phyloP scores from a whole-genome alignment of 768 basidiomycete genomes.

The Leccinellum albellum region DNA sequence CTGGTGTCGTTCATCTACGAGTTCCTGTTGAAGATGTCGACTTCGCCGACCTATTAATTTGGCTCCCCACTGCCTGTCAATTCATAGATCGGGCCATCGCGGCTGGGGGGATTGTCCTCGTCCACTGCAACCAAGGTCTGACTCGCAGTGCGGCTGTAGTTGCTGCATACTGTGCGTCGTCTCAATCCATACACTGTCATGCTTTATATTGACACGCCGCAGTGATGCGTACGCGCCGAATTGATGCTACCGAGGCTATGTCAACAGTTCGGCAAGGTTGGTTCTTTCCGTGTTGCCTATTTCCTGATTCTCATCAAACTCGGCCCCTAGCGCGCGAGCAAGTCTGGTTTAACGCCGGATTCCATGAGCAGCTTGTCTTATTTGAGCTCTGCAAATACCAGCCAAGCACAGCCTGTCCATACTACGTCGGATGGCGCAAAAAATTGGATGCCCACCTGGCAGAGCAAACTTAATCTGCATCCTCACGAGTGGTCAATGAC shows the following conservation, averaged over 20 bases:
- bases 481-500: constrained; percentile 3
- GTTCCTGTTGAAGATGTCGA: constrained; percentile 69
- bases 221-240: constrained; percentile 68
- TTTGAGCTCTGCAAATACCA: constrained; percentile 71
- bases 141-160: constrained; percentile 68
- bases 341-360: constrained; percentile 76
- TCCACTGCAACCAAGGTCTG: constrained; percentile 64
- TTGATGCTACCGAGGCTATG: constrained; percentile 56
- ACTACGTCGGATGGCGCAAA: constrained; percentile 64
- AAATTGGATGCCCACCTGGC: constrained; percentile 49
- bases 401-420: constrained; percentile 55
- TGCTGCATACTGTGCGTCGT: constrained; percentile 66
- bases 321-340: constrained; percentile 58
- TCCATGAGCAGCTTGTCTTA: constrained; percentile 73
- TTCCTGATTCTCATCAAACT: not conserved
- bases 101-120: constrained; percentile 57
- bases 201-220: constrained; percentile 6
- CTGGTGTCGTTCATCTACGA: constrained; percentile 65
- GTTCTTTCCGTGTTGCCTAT: constrained; percentile 5
- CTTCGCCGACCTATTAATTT: constrained; percentile 64
- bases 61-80: constrained; percentile 60
- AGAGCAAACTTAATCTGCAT: constrained; percentile 17
- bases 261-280: constrained; percentile 58
- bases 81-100: constrained; percentile 63
- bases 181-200: not conserved